A percentile compares a stretch with the other conserved stretches of the same genome.
These are phyloP conservation scores for Capronia epimyces DNA, from an alignment of 2,329 filamentous ascomycete genomes.

Conservation along the genomic window DNA sequence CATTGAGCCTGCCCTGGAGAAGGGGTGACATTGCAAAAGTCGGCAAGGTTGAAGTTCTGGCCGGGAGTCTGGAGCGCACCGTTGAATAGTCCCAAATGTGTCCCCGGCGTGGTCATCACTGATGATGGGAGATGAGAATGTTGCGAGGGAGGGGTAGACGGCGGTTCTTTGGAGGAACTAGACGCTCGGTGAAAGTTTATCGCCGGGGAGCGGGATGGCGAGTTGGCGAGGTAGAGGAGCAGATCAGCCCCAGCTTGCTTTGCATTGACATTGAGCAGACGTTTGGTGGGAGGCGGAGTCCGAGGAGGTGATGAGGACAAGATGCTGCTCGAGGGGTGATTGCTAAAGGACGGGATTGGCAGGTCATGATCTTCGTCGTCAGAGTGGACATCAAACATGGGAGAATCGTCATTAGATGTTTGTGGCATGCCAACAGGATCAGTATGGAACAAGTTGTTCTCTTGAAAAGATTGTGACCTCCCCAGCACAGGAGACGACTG, in stretches of 20 bases:
- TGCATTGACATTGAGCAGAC: slow-evolving; percentile 45
- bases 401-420: slow-evolving; percentile 35
- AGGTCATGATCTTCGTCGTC: slow-evolving; percentile 76
- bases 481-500: slow-evolving; percentile 84
- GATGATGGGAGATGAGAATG: slow-evolving; percentile 48
- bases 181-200: slow-evolving; percentile 43
- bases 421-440: slow-evolving; percentile 58
- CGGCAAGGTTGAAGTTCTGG: slow-evolving; percentile 85
- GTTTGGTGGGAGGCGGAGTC: slow-evolving; percentile 63
- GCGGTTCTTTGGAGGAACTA: slow-evolving; percentile 53
- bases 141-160: slow-evolving; percentile 70
- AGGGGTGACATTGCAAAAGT: slow-evolving; percentile 96
- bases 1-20: slow-evolving; percentile 87
- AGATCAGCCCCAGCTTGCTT: slow-evolving; percentile 78
- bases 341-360: slow-evolving; percentile 67
- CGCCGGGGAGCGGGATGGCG: slow-evolving; percentile 68
- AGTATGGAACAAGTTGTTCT: slow-evolving; percentile 71
- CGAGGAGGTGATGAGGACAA: slow-evolving; percentile 75
- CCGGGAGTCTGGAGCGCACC: slow-evolving; percentile 75
- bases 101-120: slow-evolving; percentile 54
- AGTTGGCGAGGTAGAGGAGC: slow-evolving; percentile 79
- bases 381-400: slow-evolving; percentile 36
- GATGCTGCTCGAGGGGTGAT: slow-evolving; percentile 39
- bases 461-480: slow-evolving; percentile 59
- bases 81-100: slow-evolving; percentile 65